phyloP scores from a whole-genome alignment of 805 yeast species.

The Candida chilensis region DNA sequence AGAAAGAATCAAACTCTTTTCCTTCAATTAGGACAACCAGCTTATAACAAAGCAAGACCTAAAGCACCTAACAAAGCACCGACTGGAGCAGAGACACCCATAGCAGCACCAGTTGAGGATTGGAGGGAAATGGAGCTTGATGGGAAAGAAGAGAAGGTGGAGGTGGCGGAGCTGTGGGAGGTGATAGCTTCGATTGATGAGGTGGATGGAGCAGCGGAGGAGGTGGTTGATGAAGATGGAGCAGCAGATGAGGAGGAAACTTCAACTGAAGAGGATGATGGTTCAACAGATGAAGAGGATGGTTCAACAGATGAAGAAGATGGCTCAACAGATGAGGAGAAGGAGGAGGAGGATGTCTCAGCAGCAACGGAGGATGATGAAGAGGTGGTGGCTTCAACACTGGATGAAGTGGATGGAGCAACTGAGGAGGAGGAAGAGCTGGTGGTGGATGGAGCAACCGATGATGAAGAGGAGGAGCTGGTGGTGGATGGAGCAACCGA shows the following conservation, averaged over 20 bases:
- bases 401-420: not conserved
- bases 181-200: no score
- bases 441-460: constrained; percentile 9
- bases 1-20: no score
- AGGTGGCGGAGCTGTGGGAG: no score
- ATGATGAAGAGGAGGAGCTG: constrained; percentile 14
- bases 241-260: not conserved
- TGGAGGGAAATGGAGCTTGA: no score
- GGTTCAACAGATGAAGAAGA: not conserved
- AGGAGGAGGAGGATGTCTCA: not conserved
- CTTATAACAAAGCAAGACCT: no score
- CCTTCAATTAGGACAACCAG: no score
- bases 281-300: constrained; percentile 1
- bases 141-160: no score
- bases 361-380: not conserved
- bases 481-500: constrained; percentile 6
- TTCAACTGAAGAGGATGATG: constrained; percentile 2
- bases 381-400: not conserved
- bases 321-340: constrained; percentile 1
- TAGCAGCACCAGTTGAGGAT: no score
- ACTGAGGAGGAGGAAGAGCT: constrained; percentile 2
- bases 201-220: no score
- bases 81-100: no score
- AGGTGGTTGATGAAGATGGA: not conserved
- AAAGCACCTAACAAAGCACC: no score